Percentiles rank a stretch among this genome's conserved stretches.
Conservation (phyloP, 768 basidiomycete species). For the Antrodiella citrinella region DNA sequence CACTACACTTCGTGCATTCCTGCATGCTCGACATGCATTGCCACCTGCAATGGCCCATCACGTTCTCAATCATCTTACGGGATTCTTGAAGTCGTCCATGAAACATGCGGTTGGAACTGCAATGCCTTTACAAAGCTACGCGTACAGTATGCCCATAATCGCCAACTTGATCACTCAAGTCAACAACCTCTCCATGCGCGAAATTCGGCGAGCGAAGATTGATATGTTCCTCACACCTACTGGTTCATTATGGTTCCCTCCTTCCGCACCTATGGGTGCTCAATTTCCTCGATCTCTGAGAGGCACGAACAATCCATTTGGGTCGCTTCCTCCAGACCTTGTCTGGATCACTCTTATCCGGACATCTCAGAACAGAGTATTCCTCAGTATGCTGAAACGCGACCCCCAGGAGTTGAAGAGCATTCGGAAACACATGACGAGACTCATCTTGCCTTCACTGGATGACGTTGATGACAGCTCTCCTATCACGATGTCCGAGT, state of each 20-base stretch:
- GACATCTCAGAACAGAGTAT: conserved; percentile 62
- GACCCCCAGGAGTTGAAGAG: conserved; percentile 61
- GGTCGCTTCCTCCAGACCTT: conserved; percentile 34
- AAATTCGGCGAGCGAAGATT: conserved; percentile 64
- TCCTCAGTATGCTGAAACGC: conserved; percentile 53
- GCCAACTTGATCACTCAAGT: conserved; percentile 56
- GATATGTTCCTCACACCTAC: conserved; percentile 63
- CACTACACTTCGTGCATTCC: conserved; percentile 43
- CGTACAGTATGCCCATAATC: conserved; percentile 48
- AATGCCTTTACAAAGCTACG: conserved; percentile 40
- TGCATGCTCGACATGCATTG: conserved; percentile 47
- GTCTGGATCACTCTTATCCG: conserved; percentile 56
- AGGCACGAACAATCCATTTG: conserved; percentile 14
- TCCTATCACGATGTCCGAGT: conserved; percentile 36
- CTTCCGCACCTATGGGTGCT: conserved; percentile 42
- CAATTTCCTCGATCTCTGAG: conserved; percentile 52
- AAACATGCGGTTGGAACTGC: conserved; percentile 35
- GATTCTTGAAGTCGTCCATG: conserved; percentile 50
- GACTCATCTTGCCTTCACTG: conserved; percentile 49
- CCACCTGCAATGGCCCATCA: conserved; percentile 61
- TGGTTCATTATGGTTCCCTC: conserved; percentile 61
- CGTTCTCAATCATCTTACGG: conserved; percentile 63
- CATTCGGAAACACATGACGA: conserved; percentile 56
- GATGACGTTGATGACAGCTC: conserved; percentile 22
- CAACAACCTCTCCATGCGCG: conserved; percentile 62